These are phyloP conservation scores for Nicotiana benthamiana DNA, from an alignment of 257 asterid genomes.

Conservation along the genomic window DNA sequence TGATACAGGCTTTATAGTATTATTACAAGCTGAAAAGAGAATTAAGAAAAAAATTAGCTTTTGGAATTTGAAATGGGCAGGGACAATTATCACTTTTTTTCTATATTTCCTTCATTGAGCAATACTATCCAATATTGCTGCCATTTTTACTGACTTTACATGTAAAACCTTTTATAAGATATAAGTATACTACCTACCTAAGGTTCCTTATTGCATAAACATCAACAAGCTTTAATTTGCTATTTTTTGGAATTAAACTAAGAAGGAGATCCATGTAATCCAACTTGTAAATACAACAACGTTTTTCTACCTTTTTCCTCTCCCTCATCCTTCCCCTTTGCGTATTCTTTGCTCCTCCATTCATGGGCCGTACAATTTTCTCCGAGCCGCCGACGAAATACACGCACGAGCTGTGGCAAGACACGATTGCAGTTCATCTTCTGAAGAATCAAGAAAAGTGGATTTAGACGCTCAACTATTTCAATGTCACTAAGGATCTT, in stretches of 20 bases:
- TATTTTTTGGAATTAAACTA: no score
- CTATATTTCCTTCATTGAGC: background rate
- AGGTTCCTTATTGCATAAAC: no score
- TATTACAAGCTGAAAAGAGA: background rate
- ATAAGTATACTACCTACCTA: no score
- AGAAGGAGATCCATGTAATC: no score
- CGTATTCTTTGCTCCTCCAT: no score
- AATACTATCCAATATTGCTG: background rate
- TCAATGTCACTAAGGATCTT: conserved; percentile 64
- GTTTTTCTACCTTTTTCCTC: no score
- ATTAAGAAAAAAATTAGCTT: background rate
- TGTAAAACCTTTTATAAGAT: no score
- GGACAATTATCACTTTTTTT: background rate
- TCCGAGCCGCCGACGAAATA: conserved; percentile 66
- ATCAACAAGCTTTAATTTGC: no score
- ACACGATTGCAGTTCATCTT: conserved; percentile 71
- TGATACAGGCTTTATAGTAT: background rate
- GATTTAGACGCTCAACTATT: conserved; percentile 66
- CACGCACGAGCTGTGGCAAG: conserved; percentile 85
- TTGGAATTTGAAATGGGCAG: background rate
- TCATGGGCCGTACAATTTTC: no score
- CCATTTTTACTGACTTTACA: background rate
- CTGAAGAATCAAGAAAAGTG: conserved; percentile 82
- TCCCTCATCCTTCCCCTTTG: no score
- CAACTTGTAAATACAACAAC: no score